Base-by-base conservation (phyloP, 257 asterid species). In the Nicotiana otophora region DNA sequence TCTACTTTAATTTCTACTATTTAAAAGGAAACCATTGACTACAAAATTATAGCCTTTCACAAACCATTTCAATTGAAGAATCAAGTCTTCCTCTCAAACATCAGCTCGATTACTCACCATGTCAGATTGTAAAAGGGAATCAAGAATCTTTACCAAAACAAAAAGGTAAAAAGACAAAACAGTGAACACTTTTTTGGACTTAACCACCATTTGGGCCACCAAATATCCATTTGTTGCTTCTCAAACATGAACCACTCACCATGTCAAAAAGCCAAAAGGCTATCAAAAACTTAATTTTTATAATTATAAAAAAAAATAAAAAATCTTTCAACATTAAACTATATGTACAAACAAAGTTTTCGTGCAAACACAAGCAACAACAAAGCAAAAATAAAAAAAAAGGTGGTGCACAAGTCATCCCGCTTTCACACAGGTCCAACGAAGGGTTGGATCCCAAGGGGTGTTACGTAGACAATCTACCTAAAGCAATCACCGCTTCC, bases 151-250 rank as follows among this genome's bases (percentile, higher is more conserved):
- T 4, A 74, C 26, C 5, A 15, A 48, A 74, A 51, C 48, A 9
- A 15, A 48, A 48, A 74, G 14, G 39, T 20, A 74, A 74, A 48
- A 48, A 74, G 8, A 15, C 11, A 51, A 74, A 74, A 48, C 4
- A 51, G 10, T 48, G 80, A 74, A 74, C 80, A 74, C 12, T 15
- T 74, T 26, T 74, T 26, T 51, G 80, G 63, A 74, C 80, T 26
- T 14, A 48, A 74, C 26, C 63, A 74, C 80, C 80, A 74, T 26
- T 74, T 4, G 80, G 63, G 26, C 80, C 63, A 74, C 80, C 80
- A 74, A 51, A 74, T 51, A 74, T 51, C 80, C 63, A 74, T 74
- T 74, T 57, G 63, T 7, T 74, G 60, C 39, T 6, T 48, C 80
- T 51, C 80, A 48, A 62, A 80, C 63, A 48, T 23, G 9, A 7